Base-by-base conservation (phyloP, 345 rosid genomes). In the Erysimum cheiranthoides region DNA sequence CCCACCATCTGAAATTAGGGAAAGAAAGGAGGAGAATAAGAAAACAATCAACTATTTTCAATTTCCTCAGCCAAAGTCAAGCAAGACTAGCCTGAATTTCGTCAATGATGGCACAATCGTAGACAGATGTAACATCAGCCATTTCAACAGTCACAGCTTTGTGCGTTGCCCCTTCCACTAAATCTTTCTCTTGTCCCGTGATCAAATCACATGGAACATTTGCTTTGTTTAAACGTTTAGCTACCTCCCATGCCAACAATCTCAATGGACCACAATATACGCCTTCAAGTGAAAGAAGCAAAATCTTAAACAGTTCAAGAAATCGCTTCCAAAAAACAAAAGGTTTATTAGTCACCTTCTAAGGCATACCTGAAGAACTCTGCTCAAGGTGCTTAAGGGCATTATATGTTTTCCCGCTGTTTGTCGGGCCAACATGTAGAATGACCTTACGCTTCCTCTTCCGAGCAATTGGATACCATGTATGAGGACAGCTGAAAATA, bases 251-350 rank as follows among this genome's bases (percentile, higher is more conserved):
- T 40, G 97, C 98, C 83, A 93, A 80, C 82, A 93, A 84, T 80
- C 98, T 88, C 78, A 93, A 83, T 28, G 98, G 98, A 80, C 98
- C 97, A 79, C 98, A 93, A 83, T 93, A 93, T 73, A 93, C 83
- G 5, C 98, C 97, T 93, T 64, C 78, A 82, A 65, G 71, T 65
- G 28, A 39, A 51, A 63, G 10, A 79, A 56, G 10, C 30, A 62
- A 59, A 59, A 63, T 52, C 65, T 28, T 47, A 28, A 27, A 18
- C 52, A 57, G 18, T 36, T 27, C 42, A 57, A 56, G 18, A 64
- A 68, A 64, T 16, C 58, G 42, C 28, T 60, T 66, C 12, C 11
- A 14, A 18, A 43, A 10, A n/a, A 32, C 5, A 2, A 50, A 17
- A 50, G 8, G 63, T 46, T 47, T 6, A 49, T 17, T 50, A 64